Evolutionary conservation across 257 asterid genomes (phyloP), one percentile per base, ranked within the genome.

Genomic region (Capsicum chinense): DNA sequence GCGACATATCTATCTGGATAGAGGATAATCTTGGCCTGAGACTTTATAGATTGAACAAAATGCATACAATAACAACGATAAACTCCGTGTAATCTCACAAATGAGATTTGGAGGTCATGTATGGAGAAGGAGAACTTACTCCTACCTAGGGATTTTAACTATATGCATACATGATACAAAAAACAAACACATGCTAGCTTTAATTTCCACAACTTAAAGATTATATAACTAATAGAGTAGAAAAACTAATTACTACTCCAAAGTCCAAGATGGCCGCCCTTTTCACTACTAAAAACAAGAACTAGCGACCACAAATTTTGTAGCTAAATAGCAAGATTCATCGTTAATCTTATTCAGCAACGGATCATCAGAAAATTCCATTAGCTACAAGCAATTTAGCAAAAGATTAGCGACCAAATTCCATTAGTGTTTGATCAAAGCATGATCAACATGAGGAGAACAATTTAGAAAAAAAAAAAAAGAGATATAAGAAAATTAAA

Each of bases 351-450:
- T 64, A 33, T 64, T 26, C 33, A 64, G n/a, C 47, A 2, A 64
- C 0, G 4, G 2, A 12, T 64, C 5, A 64, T 64, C 10, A 64
- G 33, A 26, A 56, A 2, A 64, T 12, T 1, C 0, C 0, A 13
- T 33, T 26, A 33, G 5, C 71, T 12, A 33, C 2, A 1, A 66
- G 44, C n/a, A 64, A 26, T 64, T 11, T 11, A 21, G 14, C 9
- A 0, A 64, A 8, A 12, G 1, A 54, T 0, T 54, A 11, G 57
- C 48, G 7, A 44, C 7, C 1, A 44, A 44, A 6, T 44, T 44
- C 48, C 48, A 6, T 44, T 39, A 39, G 44, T 39, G 44, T 10
- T 48, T 9, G 42, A 26, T 63, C 70, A 63, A 71, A 42, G 17
- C 44, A 50, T 21, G 81, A 16, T 12, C 21, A 11, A 19, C 47